Base-by-base conservation (phyloP, 306 rosid genomes). In the Malus orientalis region DNA sequence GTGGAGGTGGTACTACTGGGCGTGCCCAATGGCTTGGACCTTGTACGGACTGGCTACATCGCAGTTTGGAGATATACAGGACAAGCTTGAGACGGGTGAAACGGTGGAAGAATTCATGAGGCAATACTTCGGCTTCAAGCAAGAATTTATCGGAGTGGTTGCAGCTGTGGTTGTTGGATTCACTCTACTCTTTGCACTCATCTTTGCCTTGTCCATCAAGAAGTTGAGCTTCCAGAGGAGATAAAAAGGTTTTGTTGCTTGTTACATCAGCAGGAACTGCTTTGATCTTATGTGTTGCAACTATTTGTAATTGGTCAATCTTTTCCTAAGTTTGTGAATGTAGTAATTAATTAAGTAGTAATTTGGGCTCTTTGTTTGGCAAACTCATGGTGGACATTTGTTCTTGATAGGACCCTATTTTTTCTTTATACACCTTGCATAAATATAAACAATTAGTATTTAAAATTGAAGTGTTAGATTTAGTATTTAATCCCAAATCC, bases 1-100 rank as follows among this genome's bases (percentile, higher is more conserved):
- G 89, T 85, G 92, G 92, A 88, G 88, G 47, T 88, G 92, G 90
- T 88, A 82, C 76, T 78, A 77, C 66, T 88, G 90, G 88, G 55
- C 14, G 36, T 86, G 87, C 73, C 92, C 90, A 14, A 65, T 86
- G 6, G 84, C 87, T 32, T 88, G 90, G 92, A 88, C 85, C 75
- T 80, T 88, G 87, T 88, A 84, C 71, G 92, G 92, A 67, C 81
- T 88, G 76, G 88, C 87, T 22, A 72, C 78, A 70, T 86, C 92
- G 70, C 92, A 88, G 74, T 88, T 72, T 82, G 92, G 90, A 76
- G 87, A 88, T 70, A 5, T 88, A 23, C 70, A 67, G 12, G 71
- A 71, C 63, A 25, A 40, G 38, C 40, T 80, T 0, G 76, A 74
- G 18, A 62, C 59, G 0, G 78, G 78, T 9, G 61, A 62, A 45